These are phyloP conservation scores for Aristolochia californica DNA, from an alignment of 164 flowering plant genomes.

Conservation along the genomic window DNA sequence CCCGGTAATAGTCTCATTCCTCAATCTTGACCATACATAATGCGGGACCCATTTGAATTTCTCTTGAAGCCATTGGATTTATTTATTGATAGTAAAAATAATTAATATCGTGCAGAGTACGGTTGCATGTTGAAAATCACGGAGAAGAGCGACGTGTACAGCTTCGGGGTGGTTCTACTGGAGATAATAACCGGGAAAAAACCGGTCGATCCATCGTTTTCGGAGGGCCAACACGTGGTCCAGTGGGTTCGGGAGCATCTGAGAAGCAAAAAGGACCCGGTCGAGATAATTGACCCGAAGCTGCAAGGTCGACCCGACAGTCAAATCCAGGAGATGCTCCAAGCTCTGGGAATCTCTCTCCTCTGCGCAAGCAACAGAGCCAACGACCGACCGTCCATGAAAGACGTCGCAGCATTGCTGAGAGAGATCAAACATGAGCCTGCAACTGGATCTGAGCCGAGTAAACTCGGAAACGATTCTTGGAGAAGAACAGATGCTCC, in stretches of 20 bases:
- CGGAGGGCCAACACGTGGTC: constrained; percentile 73
- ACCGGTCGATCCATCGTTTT: constrained; percentile 80
- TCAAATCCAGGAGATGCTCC: constrained; percentile 81
- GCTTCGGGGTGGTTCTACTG: constrained; percentile 81
- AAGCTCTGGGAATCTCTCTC: constrained; percentile 75
- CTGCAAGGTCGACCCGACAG: constrained; percentile 75
- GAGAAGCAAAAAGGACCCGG: constrained; percentile 24
- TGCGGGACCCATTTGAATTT: too few species aligned
- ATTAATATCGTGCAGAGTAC: constrained; percentile 48
- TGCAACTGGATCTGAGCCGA: constrained; percentile 23
- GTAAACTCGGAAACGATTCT: constrained; percentile 18
- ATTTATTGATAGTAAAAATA: too few species aligned
- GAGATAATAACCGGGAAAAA: constrained; percentile 92
- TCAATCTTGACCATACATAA: too few species aligned
- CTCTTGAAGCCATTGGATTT: not conserved
- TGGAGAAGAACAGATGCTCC: constrained; percentile 15
- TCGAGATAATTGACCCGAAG: constrained; percentile 64
- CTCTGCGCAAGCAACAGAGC: constrained; percentile 56
- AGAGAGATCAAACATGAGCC: constrained; percentile 57
- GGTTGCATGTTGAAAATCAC: constrained; percentile 63
- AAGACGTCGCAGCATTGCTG: constrained; percentile 87
- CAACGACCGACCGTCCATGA: constrained; percentile 80
- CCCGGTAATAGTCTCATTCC: constrained; percentile 59
- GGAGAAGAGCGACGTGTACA: constrained; percentile 92
- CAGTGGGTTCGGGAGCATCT: constrained; percentile 82